Percentiles rank a stretch among this genome's conserved stretches.
Conservation (phyloP, 169 alveolate species). For the Cryptosporidium ubiquitum region DNA sequence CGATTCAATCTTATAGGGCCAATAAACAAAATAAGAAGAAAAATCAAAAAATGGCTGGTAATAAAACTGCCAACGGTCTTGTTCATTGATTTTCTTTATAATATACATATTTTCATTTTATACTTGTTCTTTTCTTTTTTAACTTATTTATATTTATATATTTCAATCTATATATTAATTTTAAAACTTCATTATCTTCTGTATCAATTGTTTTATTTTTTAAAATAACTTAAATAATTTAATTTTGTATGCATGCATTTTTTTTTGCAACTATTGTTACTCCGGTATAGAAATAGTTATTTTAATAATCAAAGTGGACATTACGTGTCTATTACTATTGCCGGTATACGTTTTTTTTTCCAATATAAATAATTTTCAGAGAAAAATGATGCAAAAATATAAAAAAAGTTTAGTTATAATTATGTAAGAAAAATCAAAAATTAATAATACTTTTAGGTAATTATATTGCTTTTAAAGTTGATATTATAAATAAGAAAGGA, state of each 20-base stretch:
- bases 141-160: background rate
- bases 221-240: no score
- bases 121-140: background rate
- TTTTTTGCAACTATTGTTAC: background rate
- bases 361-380: no score
- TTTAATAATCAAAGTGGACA: background rate
- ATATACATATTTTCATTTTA: background rate
- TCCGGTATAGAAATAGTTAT: background rate
- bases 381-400: background rate
- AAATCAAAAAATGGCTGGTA: slow-evolving; percentile 74
- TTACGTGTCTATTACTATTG: background rate
- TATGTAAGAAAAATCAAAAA: background rate
- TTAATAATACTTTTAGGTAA: background rate
- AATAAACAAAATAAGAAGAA: slow-evolving; percentile 71
- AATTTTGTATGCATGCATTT: background rate
- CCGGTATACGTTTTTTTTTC: background rate
- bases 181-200: background rate
- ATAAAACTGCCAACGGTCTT: slow-evolving; percentile 54
- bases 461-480: background rate
- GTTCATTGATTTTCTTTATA: slow-evolving; percentile 7
- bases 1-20: slow-evolving; percentile 75
- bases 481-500: background rate
- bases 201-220: background rate
- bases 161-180: background rate
- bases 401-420: no score